phyloP scores from a whole-genome alignment of 768 basidiomycete genomes.

The Tylopilus rubrobrunneus region DNA sequence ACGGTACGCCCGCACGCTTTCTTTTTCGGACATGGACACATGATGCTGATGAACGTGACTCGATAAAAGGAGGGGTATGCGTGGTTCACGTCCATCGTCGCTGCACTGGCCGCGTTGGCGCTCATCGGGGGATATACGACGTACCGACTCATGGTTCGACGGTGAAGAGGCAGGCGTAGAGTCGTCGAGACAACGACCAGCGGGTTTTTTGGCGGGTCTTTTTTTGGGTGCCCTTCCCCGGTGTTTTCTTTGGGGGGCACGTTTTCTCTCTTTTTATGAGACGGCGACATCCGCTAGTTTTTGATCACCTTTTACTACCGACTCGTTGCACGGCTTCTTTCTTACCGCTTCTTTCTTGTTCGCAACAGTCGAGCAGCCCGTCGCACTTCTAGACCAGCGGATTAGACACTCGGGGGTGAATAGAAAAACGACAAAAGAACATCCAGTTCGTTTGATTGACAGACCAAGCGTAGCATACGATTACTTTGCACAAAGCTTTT shows the following conservation, averaged over 20 bases:
- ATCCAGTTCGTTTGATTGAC: neutral
- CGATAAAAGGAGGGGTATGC: conserved; percentile 43
- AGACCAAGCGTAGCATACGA: neutral
- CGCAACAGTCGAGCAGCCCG: neutral
- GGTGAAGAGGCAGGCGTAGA: conserved; percentile 11
- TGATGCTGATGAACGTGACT: neutral
- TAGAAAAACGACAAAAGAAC: neutral
- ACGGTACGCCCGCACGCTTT: conserved; percentile 26
- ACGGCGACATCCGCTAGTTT: too few relatives aligned
- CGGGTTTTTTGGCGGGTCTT: neutral
- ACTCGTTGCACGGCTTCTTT: neutral
- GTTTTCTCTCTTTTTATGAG: too few relatives aligned
- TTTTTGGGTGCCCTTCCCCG: neutral
- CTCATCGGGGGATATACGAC: conserved; percentile 75
- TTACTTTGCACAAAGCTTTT: neutral
- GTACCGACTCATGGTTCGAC: conserved; percentile 68
- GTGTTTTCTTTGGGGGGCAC: too few relatives aligned
- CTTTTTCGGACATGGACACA: neutral
- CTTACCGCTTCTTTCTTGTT: neutral
- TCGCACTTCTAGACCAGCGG: neutral
- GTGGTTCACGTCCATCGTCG: conserved; percentile 92
- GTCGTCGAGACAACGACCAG: neutral
- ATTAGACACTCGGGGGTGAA: too few relatives aligned
- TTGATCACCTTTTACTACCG: neutral
- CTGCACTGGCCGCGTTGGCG: conserved; percentile 75